Conservation (phyloP, 2,329 filamentous ascomycete genomes). For the Colletotrichum sp. region DNA sequence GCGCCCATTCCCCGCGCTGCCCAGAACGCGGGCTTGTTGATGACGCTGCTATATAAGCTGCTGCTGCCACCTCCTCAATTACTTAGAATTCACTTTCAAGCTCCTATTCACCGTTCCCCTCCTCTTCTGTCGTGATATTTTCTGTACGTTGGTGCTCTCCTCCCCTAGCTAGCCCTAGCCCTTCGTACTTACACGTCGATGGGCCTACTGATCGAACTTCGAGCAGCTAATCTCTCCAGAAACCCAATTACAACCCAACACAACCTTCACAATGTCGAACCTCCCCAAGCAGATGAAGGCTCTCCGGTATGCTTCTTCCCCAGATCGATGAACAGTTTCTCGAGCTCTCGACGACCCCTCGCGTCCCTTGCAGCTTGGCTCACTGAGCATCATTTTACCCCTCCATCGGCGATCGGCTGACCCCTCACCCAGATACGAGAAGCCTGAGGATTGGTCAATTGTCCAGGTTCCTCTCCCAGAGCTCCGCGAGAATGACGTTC, state of each 20-base stretch:
- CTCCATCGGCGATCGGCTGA: conserved; percentile 23
- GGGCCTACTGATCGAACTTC: not conserved
- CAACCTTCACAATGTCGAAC: conserved; percentile 34
- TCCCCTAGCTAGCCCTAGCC: not conserved
- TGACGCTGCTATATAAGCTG: conserved; percentile 2
- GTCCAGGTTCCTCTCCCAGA: conserved; percentile 67
- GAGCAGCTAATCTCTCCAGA: not conserved
- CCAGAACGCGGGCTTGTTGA: not conserved
- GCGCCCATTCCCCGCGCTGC: conserved; percentile 10
- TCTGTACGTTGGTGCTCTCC: not conserved
- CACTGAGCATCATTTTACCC: conserved; percentile 3
- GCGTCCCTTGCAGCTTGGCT: not conserved
- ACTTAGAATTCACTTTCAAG: not conserved
- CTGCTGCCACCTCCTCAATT: not conserved
- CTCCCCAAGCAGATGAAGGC: conserved; percentile 66
- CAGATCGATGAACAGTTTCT: not conserved
- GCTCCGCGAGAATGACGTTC: conserved; percentile 63
- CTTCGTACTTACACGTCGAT: not conserved
- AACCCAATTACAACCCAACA: not conserved
- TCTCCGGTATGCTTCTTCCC: conserved; percentile 52
- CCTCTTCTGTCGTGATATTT: not conserved
- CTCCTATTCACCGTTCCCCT: not conserved
- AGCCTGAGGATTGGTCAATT: conserved; percentile 65
- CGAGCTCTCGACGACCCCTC: not conserved
- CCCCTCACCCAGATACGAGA: conserved; percentile 55